Conservation (phyloP, 768 basidiomycete genomes). For the Grammothele lineata region DNA sequence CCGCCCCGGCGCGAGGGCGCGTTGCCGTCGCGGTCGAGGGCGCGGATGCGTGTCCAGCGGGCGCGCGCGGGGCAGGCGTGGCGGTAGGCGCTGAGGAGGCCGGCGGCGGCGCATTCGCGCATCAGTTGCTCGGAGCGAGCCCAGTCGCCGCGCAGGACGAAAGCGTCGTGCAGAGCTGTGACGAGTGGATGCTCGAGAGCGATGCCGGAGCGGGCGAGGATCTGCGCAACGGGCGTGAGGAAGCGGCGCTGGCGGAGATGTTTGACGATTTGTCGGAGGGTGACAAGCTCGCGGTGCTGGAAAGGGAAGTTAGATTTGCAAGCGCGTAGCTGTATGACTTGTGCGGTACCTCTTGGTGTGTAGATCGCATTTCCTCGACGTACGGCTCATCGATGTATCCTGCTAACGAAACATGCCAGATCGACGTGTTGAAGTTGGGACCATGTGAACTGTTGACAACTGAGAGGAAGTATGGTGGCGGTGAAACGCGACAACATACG, state of each 20-base stretch:
- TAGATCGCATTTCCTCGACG: constrained; percentile 49
- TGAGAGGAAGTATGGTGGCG: background rate
- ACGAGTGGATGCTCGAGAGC: constrained; percentile 69
- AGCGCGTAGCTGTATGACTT: background rate
- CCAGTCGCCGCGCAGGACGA: constrained; percentile 70
- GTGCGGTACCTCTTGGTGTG: constrained; percentile 58
- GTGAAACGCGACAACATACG: constrained; percentile 47
- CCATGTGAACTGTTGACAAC: constrained; percentile 52
- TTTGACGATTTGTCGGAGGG: constrained; percentile 67
- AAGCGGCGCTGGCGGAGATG: constrained; percentile 75
- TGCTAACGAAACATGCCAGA: constrained; percentile 66
- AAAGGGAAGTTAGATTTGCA: background rate
- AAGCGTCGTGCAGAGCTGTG: constrained; percentile 54
- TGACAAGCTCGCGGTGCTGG: constrained; percentile 63
- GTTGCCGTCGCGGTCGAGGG: constrained; percentile 62
- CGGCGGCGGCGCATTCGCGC: constrained; percentile 41
- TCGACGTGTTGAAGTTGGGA: constrained; percentile 71
- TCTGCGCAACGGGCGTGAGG: constrained; percentile 56
- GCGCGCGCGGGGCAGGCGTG: constrained; percentile 54
- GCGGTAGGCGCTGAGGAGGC: constrained; percentile 61
- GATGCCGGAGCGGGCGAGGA: constrained; percentile 51
- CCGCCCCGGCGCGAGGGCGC: constrained; percentile 67
- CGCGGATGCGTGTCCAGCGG: constrained; percentile 56
- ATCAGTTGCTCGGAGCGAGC: constrained; percentile 51
- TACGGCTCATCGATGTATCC: constrained; percentile 54